Evolutionary conservation across 2,329 filamentous ascomycete species (phyloP), one percentile per base, ranked within the genome.

Genomic region (Phaeosphaeriaceae sp.): DNA sequence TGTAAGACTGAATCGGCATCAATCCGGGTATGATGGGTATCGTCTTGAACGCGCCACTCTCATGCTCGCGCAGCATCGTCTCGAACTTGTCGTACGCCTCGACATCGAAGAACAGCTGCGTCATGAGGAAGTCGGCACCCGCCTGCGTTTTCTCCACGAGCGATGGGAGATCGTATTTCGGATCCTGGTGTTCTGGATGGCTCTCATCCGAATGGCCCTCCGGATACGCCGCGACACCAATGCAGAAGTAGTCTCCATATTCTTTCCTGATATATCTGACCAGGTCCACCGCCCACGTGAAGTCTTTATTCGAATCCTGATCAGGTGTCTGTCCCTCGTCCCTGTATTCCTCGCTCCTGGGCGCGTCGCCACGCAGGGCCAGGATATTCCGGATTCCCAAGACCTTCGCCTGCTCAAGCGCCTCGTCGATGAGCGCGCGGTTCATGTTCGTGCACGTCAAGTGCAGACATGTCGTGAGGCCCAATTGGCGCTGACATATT

Each of bases 361-460:
- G 95, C 43, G 94, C 94, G 74, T 99, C 95, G 15, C 95, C 95
- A 70, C 95, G 85, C 64, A 99, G 82, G 3, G 95, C 95, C 48
- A 99, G 83, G 55, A 99, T 97, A 73, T 99, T 99, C 66, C 94
- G 86, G 66, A 99, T 93, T 0, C 95, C 95, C 49, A 98, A 81
- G 10, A 86, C 91, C 80, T 96, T 97, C 49, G 94, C 94, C 73
- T 96, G 92, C 71, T 96, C 92, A 65, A 99, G 82, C 0, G 94
- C 92, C 75, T 94, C 89, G 72, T 99, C 95, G 59, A 99, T 89
- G 68, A 97, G 81, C 52, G 85, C 86, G 66, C 90, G 88, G 76
- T 91, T 95, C 94, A 98, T 98, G 78, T 99, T 98, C 55, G 95
- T 99, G 80, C 95, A 99, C 2, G 95, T 99, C 67, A 99, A 83